Evolutionary conservation across 2,329 filamentous ascomycete genomes (phyloP), one percentile per base, ranked within the genome.

Genomic region (Fusarium sp.): DNA sequence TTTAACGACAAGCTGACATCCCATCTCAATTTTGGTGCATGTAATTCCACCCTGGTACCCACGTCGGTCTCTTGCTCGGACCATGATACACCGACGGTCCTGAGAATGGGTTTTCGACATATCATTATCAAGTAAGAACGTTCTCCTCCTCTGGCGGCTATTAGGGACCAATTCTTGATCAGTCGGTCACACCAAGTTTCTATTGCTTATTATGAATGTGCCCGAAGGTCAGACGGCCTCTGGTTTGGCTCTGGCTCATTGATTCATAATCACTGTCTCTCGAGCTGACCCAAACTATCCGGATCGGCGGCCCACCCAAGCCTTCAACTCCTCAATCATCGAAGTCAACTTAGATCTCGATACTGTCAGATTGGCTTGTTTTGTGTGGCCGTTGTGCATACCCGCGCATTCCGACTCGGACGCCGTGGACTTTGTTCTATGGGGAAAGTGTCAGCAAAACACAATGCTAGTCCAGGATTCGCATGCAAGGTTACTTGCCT

Each of bases 331-430:
- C 60, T 71, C 31, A 17, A 36, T 18, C 24, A 17, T 24, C 24
- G 20, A 36, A 59, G 35, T 52, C 39, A 41, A 56, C 31, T 48
- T 38, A 51, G 42, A 65, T 69, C 51, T 73, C 62, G 57, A 63
- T 68, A 68, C 41, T 72, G 71, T 74, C 63, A 74, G 58, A 58
- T 68, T 68, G 39, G 31, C 22, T 42, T 38, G 22, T 22, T 26
- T 51, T 39, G 18, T 28, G 66, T 73, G 67, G 56, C 47, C 62
- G 38, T 31, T 31, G 15, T 68, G 38, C 36, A 44, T 51, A 54
- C 57, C 71, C 71, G 71, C 44, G 63, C 54, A 63, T 72, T 74
- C 71, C 71, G 71, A 65, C 54, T 72, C 71, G 71, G 63, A 49
- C 45, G 45, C 67, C 58, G 64, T 60, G 42, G 48, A 59, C 9